Percentiles rank a stretch among this genome's conserved stretches.
Conservation (phyloP, 495 filamentous ascomycete species). For the Copromyces sp. region DNA sequence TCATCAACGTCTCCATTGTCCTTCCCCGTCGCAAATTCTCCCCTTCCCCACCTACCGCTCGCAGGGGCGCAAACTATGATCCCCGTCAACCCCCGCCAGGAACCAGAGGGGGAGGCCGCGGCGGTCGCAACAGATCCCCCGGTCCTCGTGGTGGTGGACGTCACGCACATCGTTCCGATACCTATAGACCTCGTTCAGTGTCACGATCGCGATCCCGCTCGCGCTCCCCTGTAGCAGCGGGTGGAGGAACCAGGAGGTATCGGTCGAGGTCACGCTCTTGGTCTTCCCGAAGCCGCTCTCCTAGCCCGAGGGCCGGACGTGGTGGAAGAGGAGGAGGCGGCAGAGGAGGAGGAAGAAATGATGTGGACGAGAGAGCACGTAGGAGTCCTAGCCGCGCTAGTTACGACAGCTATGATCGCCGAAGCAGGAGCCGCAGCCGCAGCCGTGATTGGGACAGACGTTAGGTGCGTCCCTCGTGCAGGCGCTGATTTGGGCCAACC, state of each 20-base stretch:
- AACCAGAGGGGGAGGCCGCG: slow-evolving; percentile 19
- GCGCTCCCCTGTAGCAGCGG: slow-evolving; percentile 23
- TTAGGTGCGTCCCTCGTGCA: not conserved
- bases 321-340: slow-evolving; percentile 33
- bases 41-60: slow-evolving; percentile 38
- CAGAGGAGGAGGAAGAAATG: slow-evolving; percentile 23
- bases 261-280: slow-evolving; percentile 36
- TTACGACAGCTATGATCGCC: slow-evolving; percentile 36
- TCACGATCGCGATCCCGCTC: slow-evolving; percentile 39
- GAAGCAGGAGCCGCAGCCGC: slow-evolving; percentile 19
- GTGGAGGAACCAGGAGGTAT: slow-evolving; percentile 26
- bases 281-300: slow-evolving; percentile 39
- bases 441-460: slow-evolving; percentile 12
- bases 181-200: slow-evolving; percentile 41
- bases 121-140: slow-evolving; percentile 18
- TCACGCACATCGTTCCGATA: slow-evolving; percentile 37
- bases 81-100: slow-evolving; percentile 34
- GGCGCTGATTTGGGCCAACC: not conserved
- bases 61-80: slow-evolving; percentile 39
- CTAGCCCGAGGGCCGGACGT: slow-evolving; percentile 20
- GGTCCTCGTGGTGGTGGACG: slow-evolving; percentile 22
- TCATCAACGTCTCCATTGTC: slow-evolving; percentile 88
- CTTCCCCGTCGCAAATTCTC: slow-evolving; percentile 65
- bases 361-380: slow-evolving; percentile 27
- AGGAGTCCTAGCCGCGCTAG: slow-evolving; percentile 55